phyloP scores from a whole-genome alignment of 495 filamentous ascomycete genomes.

The Gamarada debralockiae region DNA sequence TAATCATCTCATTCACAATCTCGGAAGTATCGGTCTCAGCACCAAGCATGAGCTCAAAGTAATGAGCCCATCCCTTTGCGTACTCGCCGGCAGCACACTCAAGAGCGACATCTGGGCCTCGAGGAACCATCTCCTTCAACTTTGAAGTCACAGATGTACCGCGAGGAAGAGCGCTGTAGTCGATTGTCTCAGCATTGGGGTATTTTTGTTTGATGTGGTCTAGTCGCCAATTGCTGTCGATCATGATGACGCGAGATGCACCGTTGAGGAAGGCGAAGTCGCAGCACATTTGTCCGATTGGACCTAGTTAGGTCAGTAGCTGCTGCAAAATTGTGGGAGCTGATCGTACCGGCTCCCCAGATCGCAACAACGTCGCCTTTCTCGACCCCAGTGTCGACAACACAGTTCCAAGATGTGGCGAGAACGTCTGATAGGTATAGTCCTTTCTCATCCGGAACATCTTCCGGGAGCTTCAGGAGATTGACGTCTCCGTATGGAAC shows the following conservation, averaged over 20 bases:
- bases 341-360: constrained; percentile 59
- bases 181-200: constrained; percentile 57
- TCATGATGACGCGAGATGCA: constrained; percentile 71
- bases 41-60: constrained; percentile 68
- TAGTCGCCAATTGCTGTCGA: constrained; percentile 77
- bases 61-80: constrained; percentile 77
- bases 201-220: constrained; percentile 61
- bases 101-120: constrained; percentile 72
- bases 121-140: constrained; percentile 67
- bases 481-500: constrained; percentile 84
- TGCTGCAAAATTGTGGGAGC: too few species aligned
- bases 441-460: constrained; percentile 83
- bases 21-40: constrained; percentile 85
- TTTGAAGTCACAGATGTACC: constrained; percentile 60
- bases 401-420: constrained; percentile 72
- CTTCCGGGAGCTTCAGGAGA: constrained; percentile 72
- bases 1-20: constrained; percentile 85
- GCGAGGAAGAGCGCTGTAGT: constrained; percentile 49
- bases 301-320: constrained; percentile 22
- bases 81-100: constrained; percentile 87
- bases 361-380: constrained; percentile 77
- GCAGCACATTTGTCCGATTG: constrained; percentile 77
- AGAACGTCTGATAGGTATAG: constrained; percentile 82
- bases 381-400: constrained; percentile 80
- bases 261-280: constrained; percentile 70